A percentile compares a stretch with the other conserved stretches of the same genome.
These are phyloP conservation scores for Takakia lepidozioides DNA, from an alignment of 225 moss, liverwort and hornwort species.

Conservation along the genomic window DNA sequence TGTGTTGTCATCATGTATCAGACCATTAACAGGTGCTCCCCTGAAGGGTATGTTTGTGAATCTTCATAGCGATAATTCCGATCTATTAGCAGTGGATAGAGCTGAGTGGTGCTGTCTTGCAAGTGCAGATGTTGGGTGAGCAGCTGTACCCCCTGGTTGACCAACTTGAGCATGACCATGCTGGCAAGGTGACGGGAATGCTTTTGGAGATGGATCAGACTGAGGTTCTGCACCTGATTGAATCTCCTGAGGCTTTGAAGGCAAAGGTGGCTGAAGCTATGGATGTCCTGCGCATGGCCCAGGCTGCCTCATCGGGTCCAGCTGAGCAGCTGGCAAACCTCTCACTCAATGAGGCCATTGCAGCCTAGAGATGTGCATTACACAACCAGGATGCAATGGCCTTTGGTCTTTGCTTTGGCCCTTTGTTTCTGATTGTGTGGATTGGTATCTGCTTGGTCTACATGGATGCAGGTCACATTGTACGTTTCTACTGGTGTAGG, in stretches of 20 bases:
- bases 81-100: no score
- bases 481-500: no score
- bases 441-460: no score
- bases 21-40: no score
- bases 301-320: constrained; percentile 52
- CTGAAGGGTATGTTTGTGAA: no score
- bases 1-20: no score
- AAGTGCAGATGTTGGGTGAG: constrained; percentile 84
- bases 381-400: no score
- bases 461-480: no score
- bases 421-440: no score
- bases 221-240: constrained; percentile 94
- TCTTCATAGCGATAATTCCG: no score
- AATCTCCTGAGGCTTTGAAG: constrained; percentile 88
- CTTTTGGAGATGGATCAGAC: constrained; percentile 98
- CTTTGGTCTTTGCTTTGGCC: no score
- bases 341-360: constrained; percentile 42
- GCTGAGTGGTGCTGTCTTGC: no score
- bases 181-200: constrained; percentile 98
- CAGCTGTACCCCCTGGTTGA: constrained; percentile 91
- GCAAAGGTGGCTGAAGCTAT: constrained; percentile 94
- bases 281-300: constrained; percentile 92
- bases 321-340: constrained; percentile 71
- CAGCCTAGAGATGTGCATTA: constrained; percentile 15
- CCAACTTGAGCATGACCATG: constrained; percentile 77